These are phyloP conservation scores for Leccinum proximum DNA, from an alignment of 1,284 basidiomycete genomes.

Conservation along the genomic window DNA sequence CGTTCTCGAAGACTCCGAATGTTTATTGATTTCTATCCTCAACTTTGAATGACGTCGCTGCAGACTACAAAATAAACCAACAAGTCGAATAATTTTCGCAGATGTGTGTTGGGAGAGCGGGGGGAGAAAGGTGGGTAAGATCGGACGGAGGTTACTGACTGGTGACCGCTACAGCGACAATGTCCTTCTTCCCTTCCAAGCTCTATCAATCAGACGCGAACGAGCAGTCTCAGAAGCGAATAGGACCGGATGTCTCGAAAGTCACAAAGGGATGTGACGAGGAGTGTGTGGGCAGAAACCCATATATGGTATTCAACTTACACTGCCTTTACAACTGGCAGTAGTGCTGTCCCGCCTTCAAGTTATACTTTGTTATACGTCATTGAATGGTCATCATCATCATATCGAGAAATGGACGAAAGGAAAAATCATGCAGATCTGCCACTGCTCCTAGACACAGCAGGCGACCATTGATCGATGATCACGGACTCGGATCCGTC, in stretches of 20 bases:
- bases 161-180: constrained; percentile 39
- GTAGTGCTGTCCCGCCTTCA: constrained; percentile 75
- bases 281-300: background rate
- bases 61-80: no score
- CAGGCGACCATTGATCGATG: background rate
- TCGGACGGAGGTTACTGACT: background rate
- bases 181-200: constrained; percentile 61
- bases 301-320: constrained; percentile 4
- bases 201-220: constrained; percentile 46
- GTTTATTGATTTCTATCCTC: no score
- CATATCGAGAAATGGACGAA: background rate
- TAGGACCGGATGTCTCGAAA: background rate
- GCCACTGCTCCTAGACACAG: background rate
- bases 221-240: background rate
- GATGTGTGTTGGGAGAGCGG: background rate
- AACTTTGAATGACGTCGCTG: no score
- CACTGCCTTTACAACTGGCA: constrained; percentile 70
- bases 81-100: background rate
- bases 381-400: background rate
- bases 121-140: background rate
- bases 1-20: no score
- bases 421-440: background rate
- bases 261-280: background rate
- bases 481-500: no score
- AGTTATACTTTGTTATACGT: constrained; percentile 22